phyloP scores from a whole-genome alignment of 1,284 basidiomycete genomes.

The Peniophora sp. region DNA sequence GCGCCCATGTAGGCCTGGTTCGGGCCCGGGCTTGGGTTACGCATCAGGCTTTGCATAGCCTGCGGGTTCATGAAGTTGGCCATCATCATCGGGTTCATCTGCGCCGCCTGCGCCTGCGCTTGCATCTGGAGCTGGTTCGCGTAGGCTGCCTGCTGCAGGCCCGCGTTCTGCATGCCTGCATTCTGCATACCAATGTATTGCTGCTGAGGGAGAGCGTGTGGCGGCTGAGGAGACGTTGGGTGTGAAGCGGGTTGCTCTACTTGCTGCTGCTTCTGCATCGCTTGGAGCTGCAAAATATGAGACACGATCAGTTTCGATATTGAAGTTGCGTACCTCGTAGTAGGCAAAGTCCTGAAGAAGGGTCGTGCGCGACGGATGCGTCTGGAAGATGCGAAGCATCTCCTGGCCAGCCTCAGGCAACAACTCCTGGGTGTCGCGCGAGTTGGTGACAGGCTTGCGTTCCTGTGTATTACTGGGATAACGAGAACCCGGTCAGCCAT shows the following conservation, averaged over 20 bases:
- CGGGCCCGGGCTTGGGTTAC: conserved; percentile 64
- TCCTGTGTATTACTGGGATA: conserved; percentile 83
- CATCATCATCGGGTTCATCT: conserved; percentile 58
- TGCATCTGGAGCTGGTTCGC: conserved; percentile 22
- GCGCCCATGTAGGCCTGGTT: conserved; percentile 50
- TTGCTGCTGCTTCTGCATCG: conserved; percentile 68
- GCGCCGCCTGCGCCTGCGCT: conserved; percentile 43
- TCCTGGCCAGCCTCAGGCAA: conserved; percentile 91
- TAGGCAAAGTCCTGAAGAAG: conserved; percentile 91
- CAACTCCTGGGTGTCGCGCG: conserved; percentile 86
- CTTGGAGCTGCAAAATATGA: conserved; percentile 51
- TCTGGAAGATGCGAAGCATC: conserved; percentile 90
- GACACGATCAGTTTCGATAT: conserved; percentile 1
- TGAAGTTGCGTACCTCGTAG: conserved; percentile 67
- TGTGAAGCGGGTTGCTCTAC: background rate
- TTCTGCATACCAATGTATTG: conserved; percentile 45
- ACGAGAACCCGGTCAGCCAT: conserved; percentile 8
- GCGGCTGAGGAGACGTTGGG: conserved; percentile 19
- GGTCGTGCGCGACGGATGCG: conserved; percentile 85
- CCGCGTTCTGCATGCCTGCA: conserved; percentile 46
- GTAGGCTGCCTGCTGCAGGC: conserved; percentile 22
- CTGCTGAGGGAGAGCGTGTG: conserved; percentile 33
- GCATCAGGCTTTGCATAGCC: conserved; percentile 77
- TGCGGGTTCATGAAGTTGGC: conserved; percentile 50
- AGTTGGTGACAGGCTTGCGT: conserved; percentile 93